phyloP scores from a whole-genome alignment of 2,329 filamentous ascomycete genomes.

The Zymoseptoria passerinii region DNA sequence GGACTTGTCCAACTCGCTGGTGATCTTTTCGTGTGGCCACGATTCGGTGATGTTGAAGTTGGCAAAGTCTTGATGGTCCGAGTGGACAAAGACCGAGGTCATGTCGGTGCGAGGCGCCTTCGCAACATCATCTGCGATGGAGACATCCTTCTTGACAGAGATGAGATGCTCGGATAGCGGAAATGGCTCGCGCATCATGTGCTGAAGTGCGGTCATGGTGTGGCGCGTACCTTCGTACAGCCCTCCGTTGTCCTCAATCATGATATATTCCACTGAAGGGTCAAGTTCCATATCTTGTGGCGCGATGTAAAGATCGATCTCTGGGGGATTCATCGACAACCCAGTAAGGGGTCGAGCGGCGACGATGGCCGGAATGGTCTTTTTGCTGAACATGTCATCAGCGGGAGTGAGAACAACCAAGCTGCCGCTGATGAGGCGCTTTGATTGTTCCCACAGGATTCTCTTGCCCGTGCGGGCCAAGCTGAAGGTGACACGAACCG shows the following conservation, averaged over 20 bases:
- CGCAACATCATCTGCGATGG: constrained; percentile 46
- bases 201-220: constrained; percentile 64
- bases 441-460: constrained; percentile 60
- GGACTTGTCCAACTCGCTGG: constrained; percentile 55
- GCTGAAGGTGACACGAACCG: constrained; percentile 63
- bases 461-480: constrained; percentile 54
- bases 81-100: constrained; percentile 20
- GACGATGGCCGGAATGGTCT: constrained; percentile 63
- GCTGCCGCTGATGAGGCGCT: constrained; percentile 47
- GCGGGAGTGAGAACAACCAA: constrained; percentile 48
- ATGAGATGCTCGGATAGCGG: constrained; percentile 56
- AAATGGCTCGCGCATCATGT: constrained; percentile 50
- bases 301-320: constrained; percentile 69
- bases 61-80: constrained; percentile 28
- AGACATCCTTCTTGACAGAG: constrained; percentile 37
- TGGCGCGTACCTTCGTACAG: constrained; percentile 74
- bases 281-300: constrained; percentile 58
- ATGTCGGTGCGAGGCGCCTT: constrained; percentile 45
- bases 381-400: constrained; percentile 53
- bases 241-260: constrained; percentile 65
- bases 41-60: constrained; percentile 47
- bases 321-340: constrained; percentile 57
- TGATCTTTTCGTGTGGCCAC: constrained; percentile 43
- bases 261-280: constrained; percentile 60
- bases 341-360: constrained; percentile 58